phyloP scores from a whole-genome alignment of 129 eudicot genomes.

The Sambucus nigra region DNA sequence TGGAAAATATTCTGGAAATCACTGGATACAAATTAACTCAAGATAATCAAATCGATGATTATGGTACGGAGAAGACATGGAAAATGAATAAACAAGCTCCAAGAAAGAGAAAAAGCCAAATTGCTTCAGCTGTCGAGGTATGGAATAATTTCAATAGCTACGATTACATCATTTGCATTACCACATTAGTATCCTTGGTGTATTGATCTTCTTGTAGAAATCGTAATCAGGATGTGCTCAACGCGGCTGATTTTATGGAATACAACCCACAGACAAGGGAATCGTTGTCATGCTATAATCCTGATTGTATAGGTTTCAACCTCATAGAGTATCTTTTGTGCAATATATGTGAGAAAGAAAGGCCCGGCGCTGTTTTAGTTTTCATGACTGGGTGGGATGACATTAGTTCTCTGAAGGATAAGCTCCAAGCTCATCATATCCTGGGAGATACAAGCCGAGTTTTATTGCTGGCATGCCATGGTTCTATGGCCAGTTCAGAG shows the following conservation, averaged over 20 bases:
- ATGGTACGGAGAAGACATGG: conserved; percentile 73
- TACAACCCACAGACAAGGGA: conserved; percentile 51
- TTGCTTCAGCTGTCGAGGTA: conserved; percentile 90
- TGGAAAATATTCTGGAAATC: conserved; percentile 71
- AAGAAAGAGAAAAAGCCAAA: conserved; percentile 83
- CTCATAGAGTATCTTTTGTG: conserved; percentile 72
- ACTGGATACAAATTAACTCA: conserved; percentile 74
- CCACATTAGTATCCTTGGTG: conserved; percentile 8
- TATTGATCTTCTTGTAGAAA: conserved; percentile 7
- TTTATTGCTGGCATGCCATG: conserved; percentile 86
- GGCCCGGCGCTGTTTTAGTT: conserved; percentile 76
- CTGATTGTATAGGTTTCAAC: conserved; percentile 81
- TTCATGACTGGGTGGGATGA: conserved; percentile 99
- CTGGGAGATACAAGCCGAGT: conserved; percentile 72
- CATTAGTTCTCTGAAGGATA: conserved; percentile 73
- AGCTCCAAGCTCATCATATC: conserved; percentile 62
- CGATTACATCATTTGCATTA: not conserved
- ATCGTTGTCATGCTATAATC: conserved; percentile 87
- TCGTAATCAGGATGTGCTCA: conserved; percentile 54
- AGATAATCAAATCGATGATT: conserved; percentile 87
- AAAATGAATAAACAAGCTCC: conserved; percentile 72
- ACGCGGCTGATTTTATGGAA: conserved; percentile 54
- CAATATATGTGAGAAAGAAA: conserved; percentile 54
- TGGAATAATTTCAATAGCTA: not conserved
- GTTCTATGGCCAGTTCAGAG: conserved; percentile 90